Evolutionary conservation across 768 basidiomycete genomes (phyloP), one percentile per base, ranked within the genome.

Genomic region (Hortiboletus campestris): DNA sequence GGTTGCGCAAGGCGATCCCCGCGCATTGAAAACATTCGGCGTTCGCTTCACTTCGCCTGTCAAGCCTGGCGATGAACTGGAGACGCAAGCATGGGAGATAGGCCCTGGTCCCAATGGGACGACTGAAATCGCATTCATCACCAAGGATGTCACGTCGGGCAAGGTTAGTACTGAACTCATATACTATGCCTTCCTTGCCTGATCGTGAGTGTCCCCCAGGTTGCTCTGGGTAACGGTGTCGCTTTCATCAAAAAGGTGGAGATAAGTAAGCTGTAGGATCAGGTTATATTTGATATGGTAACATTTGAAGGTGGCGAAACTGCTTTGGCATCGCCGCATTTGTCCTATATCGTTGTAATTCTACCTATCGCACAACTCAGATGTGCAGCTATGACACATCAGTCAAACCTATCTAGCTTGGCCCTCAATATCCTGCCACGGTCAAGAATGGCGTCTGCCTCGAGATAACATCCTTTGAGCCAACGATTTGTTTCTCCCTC

Each of bases 401-500:
- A 61, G 16, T 54, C 29, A 22, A 36, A n/a, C 10, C 20, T 28
- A 28, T 64, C 46, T 20, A 67, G 39, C 25, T 51, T 67, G 19
- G 74, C 67, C 55, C 74, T 74, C 48, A 86, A 64, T 29, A 84
- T 74, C 58, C 88, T 79, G 22, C 78, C 79, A 3, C 82, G 78
- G 67, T 88, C 87, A 55, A 84, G 67, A 51, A 89, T 64, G 10
- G 78, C 70, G 62, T 90, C 88, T 3, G 80, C 84, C 65, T 89
- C 88, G 2, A 90, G 66, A 75, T 81, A 96, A 68, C 80, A 91
- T 22, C 96, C 95, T 72, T 97, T 97, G 51, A 98, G 73, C 95
- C 95, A 97, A 49, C 95, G 74, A 62, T 80, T 84, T 19, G 81
- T 72, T 53, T 81, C 81, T 34, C 79, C 82, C 28, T 80, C 76